Base-by-base conservation (phyloP, 306 rosid genomes). In the Oxytropis ochrocephala region DNA sequence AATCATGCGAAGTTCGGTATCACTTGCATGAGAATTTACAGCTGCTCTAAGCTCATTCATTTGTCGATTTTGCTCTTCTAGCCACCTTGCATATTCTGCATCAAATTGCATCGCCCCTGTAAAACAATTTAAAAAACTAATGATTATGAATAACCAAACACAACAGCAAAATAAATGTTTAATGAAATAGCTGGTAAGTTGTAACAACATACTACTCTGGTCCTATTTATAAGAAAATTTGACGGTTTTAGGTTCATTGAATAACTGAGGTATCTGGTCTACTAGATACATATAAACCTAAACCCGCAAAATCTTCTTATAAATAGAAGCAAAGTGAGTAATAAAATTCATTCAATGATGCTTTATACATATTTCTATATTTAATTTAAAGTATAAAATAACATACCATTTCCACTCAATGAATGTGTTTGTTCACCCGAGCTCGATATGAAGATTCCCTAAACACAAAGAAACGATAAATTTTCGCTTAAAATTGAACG, bases 71-170 rank as follows among this genome's bases (percentile, higher is more conserved):
- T 93, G 96, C 73, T 93, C 98, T 79, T 93, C 98, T 78, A 77
- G 86, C 98, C 98, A 93, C 57, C 96, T 88, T 12, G 93, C 86
- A 69, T 93, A 93, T 79, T 93, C 98, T 41, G 84, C 96, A 69
- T 93, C 93, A 41, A 93, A 93, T 68, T 91, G 91, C 96, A 93
- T 85, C 8, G 98, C 98, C 67, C 98, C 98, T 93, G 84, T 50
- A 78, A 58, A 74, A 76, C 69, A 73, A 74, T 33, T 33, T 36
- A 43, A 70, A 62, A 61, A 42, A 75, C 58, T 64, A 43, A 75
- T 69, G 47, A 42, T 73, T 67, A 64, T 67, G 64, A 35, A 63
- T 35, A 56, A 60, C n/a, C 73, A 51, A 62, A 46, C 56, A 11
- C 67, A 63, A 58, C 50, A 67, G 44, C 14, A 46, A 67, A 49